Conservation (phyloP, 2,329 filamentous ascomycete species). For the Colletotrichum cuscutae region DNA sequence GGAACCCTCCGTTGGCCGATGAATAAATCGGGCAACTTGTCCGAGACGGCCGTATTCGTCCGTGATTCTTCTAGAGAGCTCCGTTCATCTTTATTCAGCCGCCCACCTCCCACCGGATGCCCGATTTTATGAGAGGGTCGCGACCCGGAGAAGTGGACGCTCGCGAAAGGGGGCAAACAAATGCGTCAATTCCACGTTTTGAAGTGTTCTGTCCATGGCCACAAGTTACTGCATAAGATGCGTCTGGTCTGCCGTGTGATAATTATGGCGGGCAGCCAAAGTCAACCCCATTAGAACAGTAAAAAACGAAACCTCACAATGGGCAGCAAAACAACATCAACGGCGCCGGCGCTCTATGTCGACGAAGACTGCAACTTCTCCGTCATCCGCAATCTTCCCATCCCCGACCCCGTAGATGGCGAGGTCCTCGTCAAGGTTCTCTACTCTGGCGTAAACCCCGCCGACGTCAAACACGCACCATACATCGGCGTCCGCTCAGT, state of each 20-base stretch:
- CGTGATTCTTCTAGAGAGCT: background rate
- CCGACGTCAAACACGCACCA: conserved; percentile 20
- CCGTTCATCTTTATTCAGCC: background rate
- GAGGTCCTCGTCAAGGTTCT: conserved; percentile 10
- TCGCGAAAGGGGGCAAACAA: background rate
- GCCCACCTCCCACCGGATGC: too few species aligned
- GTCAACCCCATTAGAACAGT: too few species aligned
- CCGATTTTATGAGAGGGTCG: background rate
- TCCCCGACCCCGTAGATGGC: background rate
- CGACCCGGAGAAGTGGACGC: background rate
- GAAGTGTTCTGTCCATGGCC: background rate
- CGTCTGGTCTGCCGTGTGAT: background rate
- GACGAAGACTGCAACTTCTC: conserved; percentile 14
- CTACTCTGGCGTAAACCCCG: conserved; percentile 29
- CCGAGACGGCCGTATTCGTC: background rate
- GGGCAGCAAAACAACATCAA: background rate
- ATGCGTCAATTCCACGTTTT: background rate
- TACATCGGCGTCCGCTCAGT: conserved; percentile 1
- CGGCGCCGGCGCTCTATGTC: conserved; percentile 11
- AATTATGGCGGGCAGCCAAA: background rate
- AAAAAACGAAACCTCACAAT: background rate
- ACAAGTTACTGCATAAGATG: background rate
- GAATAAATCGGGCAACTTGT: background rate
- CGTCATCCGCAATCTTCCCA: conserved; percentile 10
- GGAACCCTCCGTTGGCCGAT: background rate